Conservation (phyloP, 345 rosid species). For the Corchorus olitorius region DNA sequence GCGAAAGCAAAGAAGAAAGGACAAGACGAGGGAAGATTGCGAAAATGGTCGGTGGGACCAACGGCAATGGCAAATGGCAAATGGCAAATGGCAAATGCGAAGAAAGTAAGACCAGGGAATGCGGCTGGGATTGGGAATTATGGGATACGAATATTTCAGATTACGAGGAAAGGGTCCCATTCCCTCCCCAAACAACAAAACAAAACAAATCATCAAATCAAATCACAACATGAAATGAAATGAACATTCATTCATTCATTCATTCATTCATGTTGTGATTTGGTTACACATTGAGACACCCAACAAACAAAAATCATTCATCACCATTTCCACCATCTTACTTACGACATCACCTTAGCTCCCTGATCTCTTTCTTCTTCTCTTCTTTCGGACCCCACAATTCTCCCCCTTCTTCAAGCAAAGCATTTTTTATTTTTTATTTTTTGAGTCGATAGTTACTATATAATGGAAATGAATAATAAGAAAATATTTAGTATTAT, state of each 20-base stretch:
- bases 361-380: not conserved
- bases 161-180: slow-evolving; percentile 49
- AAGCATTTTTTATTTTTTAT: no score
- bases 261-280: no score
- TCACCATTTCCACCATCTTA: no score
- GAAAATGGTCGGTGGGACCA: slow-evolving; percentile 34
- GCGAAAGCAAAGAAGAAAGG: not conserved
- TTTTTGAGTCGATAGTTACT: no score
- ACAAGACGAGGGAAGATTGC: slow-evolving; percentile 5
- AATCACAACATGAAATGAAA: no score
- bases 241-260: no score
- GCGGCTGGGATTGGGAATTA: slow-evolving; percentile 22
- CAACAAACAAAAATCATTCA: no score
- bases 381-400: slow-evolving; percentile 10
- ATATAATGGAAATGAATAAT: no score
- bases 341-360: not conserved
- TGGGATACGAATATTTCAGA: slow-evolving; percentile 48
- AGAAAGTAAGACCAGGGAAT: slow-evolving; percentile 26
- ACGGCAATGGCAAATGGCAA: no score
- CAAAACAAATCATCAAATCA: not conserved
- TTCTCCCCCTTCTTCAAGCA: slow-evolving; percentile 35
- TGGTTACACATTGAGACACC: no score
- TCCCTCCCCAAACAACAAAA: slow-evolving; percentile 12
- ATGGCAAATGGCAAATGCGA: slow-evolving; percentile 20
- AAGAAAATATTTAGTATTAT: no score